Evolutionary conservation across 495 filamentous ascomycete genomes (phyloP).

Genomic region (Arthonia radiata): DNA sequence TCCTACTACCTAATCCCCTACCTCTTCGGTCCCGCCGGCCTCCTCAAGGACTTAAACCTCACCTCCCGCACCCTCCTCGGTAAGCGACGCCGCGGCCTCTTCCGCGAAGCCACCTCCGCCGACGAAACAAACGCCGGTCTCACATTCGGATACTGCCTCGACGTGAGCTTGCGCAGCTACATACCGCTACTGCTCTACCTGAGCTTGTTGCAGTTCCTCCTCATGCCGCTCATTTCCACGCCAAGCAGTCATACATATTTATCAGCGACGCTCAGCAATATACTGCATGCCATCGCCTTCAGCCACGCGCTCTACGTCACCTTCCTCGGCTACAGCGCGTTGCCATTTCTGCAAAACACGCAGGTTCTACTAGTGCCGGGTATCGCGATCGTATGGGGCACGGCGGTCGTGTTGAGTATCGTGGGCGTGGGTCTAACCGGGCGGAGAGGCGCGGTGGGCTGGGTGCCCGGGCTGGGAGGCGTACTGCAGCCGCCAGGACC

Average conservation of each 20-base stretch:
- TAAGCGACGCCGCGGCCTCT: constrained; percentile 30
- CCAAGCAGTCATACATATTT: constrained; percentile 17
- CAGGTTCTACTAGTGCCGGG: constrained; percentile 42
- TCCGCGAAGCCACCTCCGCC: constrained; percentile 23
- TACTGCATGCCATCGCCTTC: constrained; percentile 43
- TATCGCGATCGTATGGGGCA: constrained; percentile 27
- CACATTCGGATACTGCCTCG: constrained; percentile 63
- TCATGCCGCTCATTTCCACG: constrained; percentile 32
- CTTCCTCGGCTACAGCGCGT: constrained; percentile 49
- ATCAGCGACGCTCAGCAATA: constrained; percentile 31
- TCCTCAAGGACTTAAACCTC: constrained; percentile 18
- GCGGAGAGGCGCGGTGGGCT: too few species aligned
- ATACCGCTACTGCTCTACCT: constrained; percentile 51
- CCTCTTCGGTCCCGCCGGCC: constrained; percentile 30
- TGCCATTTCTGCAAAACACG: constrained; percentile 50
- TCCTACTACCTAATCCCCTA: constrained; percentile 40
- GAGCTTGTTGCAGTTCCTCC: constrained; percentile 47
- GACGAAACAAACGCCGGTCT: constrained; percentile 23
- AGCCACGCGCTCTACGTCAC: constrained; percentile 48
- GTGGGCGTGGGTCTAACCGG: too few species aligned
- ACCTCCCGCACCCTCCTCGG: too few species aligned
- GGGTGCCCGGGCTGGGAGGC: too few species aligned
- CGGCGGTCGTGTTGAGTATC: too few species aligned
- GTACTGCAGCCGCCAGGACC: too few species aligned
- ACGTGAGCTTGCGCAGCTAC: constrained; percentile 39